phyloP scores from a whole-genome alignment of 306 rosid genomes.

The Urtica urens region DNA sequence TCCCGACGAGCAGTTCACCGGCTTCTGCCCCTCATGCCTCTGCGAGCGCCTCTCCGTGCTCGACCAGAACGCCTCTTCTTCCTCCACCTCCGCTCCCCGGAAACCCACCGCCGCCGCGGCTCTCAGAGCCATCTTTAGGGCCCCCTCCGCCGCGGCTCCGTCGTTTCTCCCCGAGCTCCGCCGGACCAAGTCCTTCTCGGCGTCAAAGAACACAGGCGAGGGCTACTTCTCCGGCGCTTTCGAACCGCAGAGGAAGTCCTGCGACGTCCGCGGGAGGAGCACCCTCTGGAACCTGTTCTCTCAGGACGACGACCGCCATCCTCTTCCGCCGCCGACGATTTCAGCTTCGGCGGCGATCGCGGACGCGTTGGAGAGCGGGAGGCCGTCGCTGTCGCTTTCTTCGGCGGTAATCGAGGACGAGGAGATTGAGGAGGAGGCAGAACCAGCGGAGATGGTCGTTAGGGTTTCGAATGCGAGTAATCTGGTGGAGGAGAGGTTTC shows the following conservation, averaged over 20 bases:
- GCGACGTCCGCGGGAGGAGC: conserved; percentile 82
- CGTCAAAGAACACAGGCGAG: conserved; percentile 71
- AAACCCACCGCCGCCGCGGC: conserved; percentile 88
- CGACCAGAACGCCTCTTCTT: conserved; percentile 48
- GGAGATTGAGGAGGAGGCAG: conserved; percentile 48
- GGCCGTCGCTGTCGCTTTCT: conserved; percentile 21
- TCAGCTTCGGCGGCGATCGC: conserved; percentile 1
- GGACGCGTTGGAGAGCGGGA: neutral
- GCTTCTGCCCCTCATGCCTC: conserved; percentile 98
- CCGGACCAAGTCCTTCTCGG: conserved; percentile 89
- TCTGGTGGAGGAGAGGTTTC: conserved; percentile 48
- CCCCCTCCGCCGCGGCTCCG: conserved; percentile 34
- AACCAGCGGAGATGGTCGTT: conserved; percentile 14
- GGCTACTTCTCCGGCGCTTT: conserved; percentile 49
- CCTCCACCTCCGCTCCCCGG: conserved; percentile 22
- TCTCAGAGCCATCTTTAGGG: conserved; percentile 72
- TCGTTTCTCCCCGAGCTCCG: conserved; percentile 84
- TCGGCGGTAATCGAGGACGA: conserved; percentile 41
- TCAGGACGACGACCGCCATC: conserved; percentile 64
- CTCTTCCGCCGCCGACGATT: conserved; percentile 13
- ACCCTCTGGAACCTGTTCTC: conserved; percentile 62
- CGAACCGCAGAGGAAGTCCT: conserved; percentile 87
- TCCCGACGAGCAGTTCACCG: conserved; percentile 82
- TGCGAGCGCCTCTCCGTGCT: conserved; percentile 94
- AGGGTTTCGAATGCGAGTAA: conserved; percentile 28